Conservation (phyloP, 495 filamentous ascomycete species). For the Penicillium waksmanii region DNA sequence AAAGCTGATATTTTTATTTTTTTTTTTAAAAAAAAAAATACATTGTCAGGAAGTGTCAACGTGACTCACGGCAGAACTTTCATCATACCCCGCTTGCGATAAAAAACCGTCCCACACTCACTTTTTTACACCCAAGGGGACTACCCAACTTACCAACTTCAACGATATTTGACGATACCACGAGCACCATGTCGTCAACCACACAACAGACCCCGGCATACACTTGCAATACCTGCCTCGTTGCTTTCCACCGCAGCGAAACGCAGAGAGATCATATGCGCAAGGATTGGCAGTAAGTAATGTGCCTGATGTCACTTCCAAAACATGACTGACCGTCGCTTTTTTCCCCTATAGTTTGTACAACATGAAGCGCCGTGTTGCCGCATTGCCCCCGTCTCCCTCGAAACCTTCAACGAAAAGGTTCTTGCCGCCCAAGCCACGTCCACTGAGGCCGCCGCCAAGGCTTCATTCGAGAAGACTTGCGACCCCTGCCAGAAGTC, state of each 20-base stretch:
- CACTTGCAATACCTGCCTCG: conserved; percentile 97
- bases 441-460: conserved; percentile 80
- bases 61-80: conserved; percentile 25
- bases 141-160: conserved; percentile 11
- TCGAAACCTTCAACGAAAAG: conserved; percentile 94
- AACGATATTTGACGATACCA: conserved; percentile 9
- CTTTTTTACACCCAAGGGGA: conserved; percentile 16
- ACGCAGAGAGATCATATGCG: conserved; percentile 96
- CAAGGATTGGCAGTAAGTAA: conserved; percentile 92
- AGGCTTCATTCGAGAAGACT: conserved; percentile 82
- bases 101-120: conserved; percentile 26
- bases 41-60: not conserved
- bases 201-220: conserved; percentile 66
- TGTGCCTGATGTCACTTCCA: conserved; percentile 3
- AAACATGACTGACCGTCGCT: conserved; percentile 3
- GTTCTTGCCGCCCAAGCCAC: conserved; percentile 89
- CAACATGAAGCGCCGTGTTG: conserved; percentile 94
- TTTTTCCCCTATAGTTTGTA: conserved; percentile 66
- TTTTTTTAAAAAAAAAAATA: not conserved
- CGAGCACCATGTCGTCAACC: conserved; percentile 25
- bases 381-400: conserved; percentile 89
- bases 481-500: conserved; percentile 87
- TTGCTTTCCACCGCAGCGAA: conserved; percentile 91
- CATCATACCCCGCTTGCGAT: conserved; percentile 34
- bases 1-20: not conserved